Evolutionary conservation across 2,329 filamentous ascomycete species (phyloP), one percentile per base, ranked within the genome.

Genomic region (Fusarium duplospermum): DNA sequence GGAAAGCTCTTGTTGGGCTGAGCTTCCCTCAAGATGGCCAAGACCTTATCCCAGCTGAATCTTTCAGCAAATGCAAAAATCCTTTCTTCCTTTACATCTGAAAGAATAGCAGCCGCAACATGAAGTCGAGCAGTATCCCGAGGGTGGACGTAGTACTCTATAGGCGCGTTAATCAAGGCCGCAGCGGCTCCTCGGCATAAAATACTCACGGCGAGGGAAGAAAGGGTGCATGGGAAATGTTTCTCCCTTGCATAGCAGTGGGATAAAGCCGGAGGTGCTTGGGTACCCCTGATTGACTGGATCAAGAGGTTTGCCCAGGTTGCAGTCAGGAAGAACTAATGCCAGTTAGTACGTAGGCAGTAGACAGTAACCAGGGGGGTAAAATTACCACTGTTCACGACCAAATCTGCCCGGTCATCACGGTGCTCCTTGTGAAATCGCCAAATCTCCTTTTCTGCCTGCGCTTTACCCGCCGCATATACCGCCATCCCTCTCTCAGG

Each of bases 391-490:
- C 72, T 73, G 42, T 77, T 81, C 9, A 76, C 52, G 1, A 72
- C 64, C 27, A 81, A 78, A 7, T 54, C 61, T 3, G 75, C 16
- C 14, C 52, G 20, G 9, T 66, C 66, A 11, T 74, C 24, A 10
- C 18, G 36, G 42, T 60, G 67, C 38, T 76, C 60, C 2, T 62
- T 22, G 20, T 63, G 27, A 31, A 79, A 85, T 35, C 80, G 78
- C 83, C 84, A 85, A 6, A 80, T 24, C 4, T 76, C 80, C 59
- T 79, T 73, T 67, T 85, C 83, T 0, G 74, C 76, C 61, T 80
- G 73, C 0, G 74, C 67, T 66, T 85, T 85, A 58, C 81, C 82
- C 1, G 83, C 82, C 0, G 68, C 67, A 56, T 85, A 85, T 4
- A 82, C 79, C 13, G 56, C 18, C 13, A 69, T 72, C 2, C 67